phyloP scores from a whole-genome alignment of 495 filamentous ascomycete species.

The Xylaria grammica region DNA sequence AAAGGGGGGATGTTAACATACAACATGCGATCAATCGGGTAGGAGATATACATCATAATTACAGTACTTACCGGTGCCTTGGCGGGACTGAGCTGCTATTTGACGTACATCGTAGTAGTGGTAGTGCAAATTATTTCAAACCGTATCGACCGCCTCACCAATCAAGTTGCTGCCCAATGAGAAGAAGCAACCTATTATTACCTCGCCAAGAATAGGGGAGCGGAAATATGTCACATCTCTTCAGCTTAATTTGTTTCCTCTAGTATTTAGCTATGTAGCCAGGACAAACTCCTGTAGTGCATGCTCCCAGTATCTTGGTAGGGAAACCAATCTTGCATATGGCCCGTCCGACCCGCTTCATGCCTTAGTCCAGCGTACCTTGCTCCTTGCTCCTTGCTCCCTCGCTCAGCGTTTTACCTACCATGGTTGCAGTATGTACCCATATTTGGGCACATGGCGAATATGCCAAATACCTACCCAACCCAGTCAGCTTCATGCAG shows the following conservation, averaged over 20 bases:
- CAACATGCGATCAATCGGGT: conserved; percentile 2
- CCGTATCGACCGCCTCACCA: neutral
- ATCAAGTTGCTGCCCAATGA: conserved; percentile 20
- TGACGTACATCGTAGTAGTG: neutral
- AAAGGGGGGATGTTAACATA: neutral
- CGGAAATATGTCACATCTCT: neutral
- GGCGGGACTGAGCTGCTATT: neutral
- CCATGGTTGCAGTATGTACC: no score
- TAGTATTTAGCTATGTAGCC: neutral
- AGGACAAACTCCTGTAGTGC: conserved; percentile 4
- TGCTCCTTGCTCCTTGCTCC: conserved; percentile 1
- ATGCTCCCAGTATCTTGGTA: conserved; percentile 23
- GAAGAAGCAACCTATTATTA: conserved; percentile 10
- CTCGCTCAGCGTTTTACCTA: neutral
- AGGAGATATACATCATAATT: neutral
- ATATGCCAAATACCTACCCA: neutral
- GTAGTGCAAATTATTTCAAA: neutral
- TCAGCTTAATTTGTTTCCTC: conserved; percentile 1
- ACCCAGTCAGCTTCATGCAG: neutral
- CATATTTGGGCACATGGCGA: neutral
- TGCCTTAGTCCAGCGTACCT: no score
- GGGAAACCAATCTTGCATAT: conserved; percentile 23
- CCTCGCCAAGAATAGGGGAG: neutral
- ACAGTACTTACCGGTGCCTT: neutral
- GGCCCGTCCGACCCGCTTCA: conserved; percentile 16